Evolutionary conservation across 345 rosid genomes (phyloP), one percentile per base, ranked within the genome.

Genomic region (Pistacia atlantica): DNA sequence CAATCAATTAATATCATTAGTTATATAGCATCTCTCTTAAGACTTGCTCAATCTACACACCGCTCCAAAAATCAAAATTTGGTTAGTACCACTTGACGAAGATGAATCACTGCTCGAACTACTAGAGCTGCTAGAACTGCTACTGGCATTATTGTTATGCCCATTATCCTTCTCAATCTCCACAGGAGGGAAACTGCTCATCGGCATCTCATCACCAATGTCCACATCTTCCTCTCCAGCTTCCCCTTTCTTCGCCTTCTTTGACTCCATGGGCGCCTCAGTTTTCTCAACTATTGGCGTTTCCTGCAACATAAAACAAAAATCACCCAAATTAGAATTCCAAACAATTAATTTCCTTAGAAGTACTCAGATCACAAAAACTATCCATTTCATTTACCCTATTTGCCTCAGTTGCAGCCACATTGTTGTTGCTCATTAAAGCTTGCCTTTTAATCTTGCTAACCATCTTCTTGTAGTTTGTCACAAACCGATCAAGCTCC

Each of bases 151-250:
- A 69, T 84, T 84, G 2, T 78, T 85, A 38, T 74, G 88, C 7
- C 84, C 86, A 69, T 84, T 83, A 74, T 93, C 97, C 78, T 87
- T 93, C 81, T 91, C 97, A 60, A 93, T 93, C 85, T 93, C 94
- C 45, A 93, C 94, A 1, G 97, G 90, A 25, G 97, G 97, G 38
- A 91, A 93, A 79, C 83, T 90, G 73, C 87, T 89, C 80, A 85
- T 72, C 0, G 97, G 97, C 84, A 89, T 89, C 75, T 91, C 96
- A 72, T 93, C 97, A n/a, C 93, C 97, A 62, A 93, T 93, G 84
- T 93, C 97, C 61, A 93, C 95, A 79, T 93, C 95, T 54, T 93
- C 97, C 55, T 93, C 96, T 11, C 95, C 90, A 38, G 71, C 80
- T n/a, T 92, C 97, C 65, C 92, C 93, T 79, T 88, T 92, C 85